These are phyloP conservation scores for Torulaspora indica DNA, from an alignment of 805 yeast genomes.

Conservation along the genomic window DNA sequence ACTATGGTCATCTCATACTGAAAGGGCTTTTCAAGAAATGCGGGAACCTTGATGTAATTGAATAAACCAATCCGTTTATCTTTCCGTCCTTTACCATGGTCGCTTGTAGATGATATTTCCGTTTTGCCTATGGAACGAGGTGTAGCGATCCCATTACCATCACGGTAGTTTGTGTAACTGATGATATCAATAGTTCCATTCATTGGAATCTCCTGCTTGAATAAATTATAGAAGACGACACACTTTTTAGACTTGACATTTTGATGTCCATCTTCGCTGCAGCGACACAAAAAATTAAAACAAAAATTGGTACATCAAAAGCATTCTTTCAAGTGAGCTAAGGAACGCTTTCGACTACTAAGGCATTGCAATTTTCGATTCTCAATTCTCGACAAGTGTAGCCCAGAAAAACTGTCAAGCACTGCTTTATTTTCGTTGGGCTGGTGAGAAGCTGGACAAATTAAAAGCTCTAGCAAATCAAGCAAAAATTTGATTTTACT, in stretches of 20 bases:
- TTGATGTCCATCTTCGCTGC: not conserved
- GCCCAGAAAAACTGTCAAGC: not conserved
- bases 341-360: not conserved
- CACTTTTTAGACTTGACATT: not conserved
- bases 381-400: too few relatives aligned
- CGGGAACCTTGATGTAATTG: not conserved
- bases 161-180: constrained; percentile 1
- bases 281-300: constrained; percentile 1
- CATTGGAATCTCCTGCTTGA: not conserved
- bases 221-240: not conserved
- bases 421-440: too few relatives aligned
- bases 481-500: too few relatives aligned
- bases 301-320: constrained; percentile 15
- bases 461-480: too few relatives aligned
- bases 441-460: too few relatives aligned
- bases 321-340: too few relatives aligned
- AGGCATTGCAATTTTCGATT: too few relatives aligned
- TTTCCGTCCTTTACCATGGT: not conserved
- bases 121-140: not conserved
- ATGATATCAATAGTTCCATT: not conserved
- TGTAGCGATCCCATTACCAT: not conserved
- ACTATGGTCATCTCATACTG: not conserved
- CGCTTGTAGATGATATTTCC: not conserved
- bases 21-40: not conserved
- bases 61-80: not conserved